Percentiles rank a stretch among this genome's conserved stretches.
These are phyloP conservation scores for Paramyrothecium sp. DNA, from an alignment of 2,329 filamentous ascomycete species.

Conservation along the genomic window DNA sequence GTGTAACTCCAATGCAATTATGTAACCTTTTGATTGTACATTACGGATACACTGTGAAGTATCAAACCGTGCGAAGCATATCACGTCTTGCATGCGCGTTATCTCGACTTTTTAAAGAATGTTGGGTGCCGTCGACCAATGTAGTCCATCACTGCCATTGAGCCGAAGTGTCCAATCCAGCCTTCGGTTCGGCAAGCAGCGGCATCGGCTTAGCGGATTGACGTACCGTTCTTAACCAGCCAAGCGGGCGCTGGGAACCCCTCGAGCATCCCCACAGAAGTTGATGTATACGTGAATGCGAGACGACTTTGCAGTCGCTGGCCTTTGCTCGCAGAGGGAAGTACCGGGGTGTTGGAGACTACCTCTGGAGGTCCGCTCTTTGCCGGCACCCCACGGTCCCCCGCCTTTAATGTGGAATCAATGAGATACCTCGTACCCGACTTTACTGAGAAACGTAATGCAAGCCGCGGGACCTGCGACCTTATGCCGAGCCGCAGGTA, in stretches of 20 bases:
- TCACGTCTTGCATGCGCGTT: too few species aligned
- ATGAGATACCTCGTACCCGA: neutral
- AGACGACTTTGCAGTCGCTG: neutral
- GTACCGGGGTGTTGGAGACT: too few species aligned
- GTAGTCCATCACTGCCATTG: too few species aligned
- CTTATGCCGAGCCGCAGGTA: neutral
- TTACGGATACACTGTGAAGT: neutral
- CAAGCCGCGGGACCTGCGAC: neutral
- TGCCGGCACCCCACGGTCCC: neutral
- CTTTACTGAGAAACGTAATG: neutral
- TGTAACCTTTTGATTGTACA: slow-evolving; percentile 1
- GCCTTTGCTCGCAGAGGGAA: neutral
- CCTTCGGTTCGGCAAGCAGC: slow-evolving; percentile 16
- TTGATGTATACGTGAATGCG: too few species aligned
- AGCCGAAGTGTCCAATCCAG: too few species aligned
- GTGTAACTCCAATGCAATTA: neutral
- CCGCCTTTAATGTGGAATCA: neutral
- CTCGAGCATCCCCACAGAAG: neutral
- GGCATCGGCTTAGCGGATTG: slow-evolving; percentile 14
- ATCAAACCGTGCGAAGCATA: too few species aligned
- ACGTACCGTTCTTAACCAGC: neutral
- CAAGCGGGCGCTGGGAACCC: neutral
- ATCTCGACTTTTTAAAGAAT: too few species aligned
- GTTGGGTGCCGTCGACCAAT: too few species aligned
- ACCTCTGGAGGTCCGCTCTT: too few species aligned